Evolutionary conservation across 352 stramenopile species (phyloP), one percentile per base, ranked within the genome.

Genomic region (Pythium plurisporium): DNA sequence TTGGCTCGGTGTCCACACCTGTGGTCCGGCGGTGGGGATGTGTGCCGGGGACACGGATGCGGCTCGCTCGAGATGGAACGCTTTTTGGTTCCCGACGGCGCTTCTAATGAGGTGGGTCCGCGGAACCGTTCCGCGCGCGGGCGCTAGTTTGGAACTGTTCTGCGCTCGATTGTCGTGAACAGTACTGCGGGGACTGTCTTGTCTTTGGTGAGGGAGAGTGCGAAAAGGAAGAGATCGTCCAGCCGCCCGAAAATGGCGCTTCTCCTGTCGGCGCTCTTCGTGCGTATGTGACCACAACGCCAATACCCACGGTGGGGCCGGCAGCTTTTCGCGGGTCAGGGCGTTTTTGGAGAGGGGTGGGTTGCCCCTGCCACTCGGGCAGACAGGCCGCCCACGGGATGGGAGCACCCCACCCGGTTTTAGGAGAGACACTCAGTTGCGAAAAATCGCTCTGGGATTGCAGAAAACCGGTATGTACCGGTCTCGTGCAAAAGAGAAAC

Each of bases 361-460:
- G 37, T 58, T n/a, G n/a, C n/a, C n/a, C n/a, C n/a, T n/a, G n/a
- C 50, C 49, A 37, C 33, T 19, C 25, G 15, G 22, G 38, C 50
- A 58, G 50, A 58, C 50, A 58, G 50, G 50, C 50, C 27, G 19
- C 26, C 50, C 27, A 58, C 29, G 50, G 50, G 50, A 58, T 58
- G 50, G 50, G 50, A 58, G 10, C 8, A 38, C 11, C n/a, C n/a
- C n/a, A n/a, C n/a, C n/a, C 38, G 50, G 50, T 58, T 58, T 49
- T 58, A 58, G 30, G n/a, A 49, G 38, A 49, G 25, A 1, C 0
- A 23, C n/a, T 17, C 27, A 41, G 11, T 53, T 40, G 25, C 30
- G 29, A 53, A n/a, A n/a, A n/a, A n/a, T n/a, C n/a, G 30, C 17
- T 26, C 34, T 47, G 37, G 37, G 50, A 58, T 58, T 19, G 30